phyloP scores from a whole-genome alignment of 306 rosid genomes.

The Begonia peltatifolia region DNA sequence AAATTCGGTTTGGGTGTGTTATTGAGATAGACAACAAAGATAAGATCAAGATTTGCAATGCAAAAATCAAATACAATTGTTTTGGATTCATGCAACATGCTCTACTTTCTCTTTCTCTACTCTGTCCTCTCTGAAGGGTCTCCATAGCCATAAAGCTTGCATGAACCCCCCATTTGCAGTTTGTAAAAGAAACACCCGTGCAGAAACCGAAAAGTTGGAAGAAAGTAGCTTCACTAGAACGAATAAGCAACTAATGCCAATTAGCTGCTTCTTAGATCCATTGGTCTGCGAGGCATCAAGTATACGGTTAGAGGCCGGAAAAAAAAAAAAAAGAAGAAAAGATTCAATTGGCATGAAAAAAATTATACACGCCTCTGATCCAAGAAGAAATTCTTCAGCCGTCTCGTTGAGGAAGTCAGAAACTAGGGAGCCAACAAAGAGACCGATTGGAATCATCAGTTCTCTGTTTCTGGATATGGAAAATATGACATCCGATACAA shows the following conservation, averaged over 20 bases:
- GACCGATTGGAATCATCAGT: slow-evolving; percentile 30
- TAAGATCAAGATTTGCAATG: too few relatives aligned
- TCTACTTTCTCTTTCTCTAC: not conserved
- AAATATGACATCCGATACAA: slow-evolving; percentile 19
- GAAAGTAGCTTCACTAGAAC: slow-evolving; percentile 19
- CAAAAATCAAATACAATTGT: not conserved
- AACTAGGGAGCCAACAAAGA: slow-evolving; percentile 24
- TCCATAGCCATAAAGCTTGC: slow-evolving; percentile 38
- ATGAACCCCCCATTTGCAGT: slow-evolving; percentile 32
- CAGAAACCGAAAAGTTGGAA: slow-evolving; percentile 7
- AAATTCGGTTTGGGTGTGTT: too few relatives aligned
- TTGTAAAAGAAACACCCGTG: slow-evolving; percentile 17
- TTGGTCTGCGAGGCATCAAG: slow-evolving; percentile 13
- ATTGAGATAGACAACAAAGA: too few relatives aligned
- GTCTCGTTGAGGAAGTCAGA: slow-evolving; percentile 23
- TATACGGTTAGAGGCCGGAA: not conserved
- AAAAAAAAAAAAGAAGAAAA: too few relatives aligned
- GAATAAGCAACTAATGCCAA: slow-evolving; percentile 19
- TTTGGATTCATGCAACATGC: not conserved
- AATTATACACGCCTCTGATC: slow-evolving; percentile 16
- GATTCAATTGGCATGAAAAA: not conserved
- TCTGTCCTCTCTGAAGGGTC: slow-evolving; percentile 6
- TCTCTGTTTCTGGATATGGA: slow-evolving; percentile 25
- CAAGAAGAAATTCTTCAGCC: slow-evolving; percentile 14
- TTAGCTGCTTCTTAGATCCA: slow-evolving; percentile 14